Conservation (phyloP, 345 rosid genomes). For the Citrus medica region DNA sequence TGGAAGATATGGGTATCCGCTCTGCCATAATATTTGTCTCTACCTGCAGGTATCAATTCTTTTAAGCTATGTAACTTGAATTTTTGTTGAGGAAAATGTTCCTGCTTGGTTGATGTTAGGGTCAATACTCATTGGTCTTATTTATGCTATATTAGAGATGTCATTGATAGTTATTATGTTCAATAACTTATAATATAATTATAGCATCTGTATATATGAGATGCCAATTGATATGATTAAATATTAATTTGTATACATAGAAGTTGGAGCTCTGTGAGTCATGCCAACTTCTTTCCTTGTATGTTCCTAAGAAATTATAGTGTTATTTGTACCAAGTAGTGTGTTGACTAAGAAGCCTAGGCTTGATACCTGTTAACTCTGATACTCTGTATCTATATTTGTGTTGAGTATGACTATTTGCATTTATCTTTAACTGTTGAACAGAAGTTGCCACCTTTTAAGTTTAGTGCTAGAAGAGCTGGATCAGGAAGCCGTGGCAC, state of each 20-base stretch:
- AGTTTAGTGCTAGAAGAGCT: constrained; percentile 85
- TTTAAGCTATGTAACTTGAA: neutral
- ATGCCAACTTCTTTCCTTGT: neutral
- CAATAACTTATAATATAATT: neutral
- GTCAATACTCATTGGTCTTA: neutral
- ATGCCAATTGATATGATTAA: neutral
- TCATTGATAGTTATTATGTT: neutral
- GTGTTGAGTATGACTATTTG: neutral
- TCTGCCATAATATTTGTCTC: constrained; percentile 94
- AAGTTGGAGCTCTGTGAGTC: neutral
- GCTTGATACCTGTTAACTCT: neutral
- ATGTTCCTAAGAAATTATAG: neutral
- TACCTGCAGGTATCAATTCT: constrained; percentile 71
- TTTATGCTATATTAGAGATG: neutral
- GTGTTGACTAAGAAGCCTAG: neutral
- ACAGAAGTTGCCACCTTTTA: constrained; percentile 73
- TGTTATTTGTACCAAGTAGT: neutral
- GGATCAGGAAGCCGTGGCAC: constrained; percentile 64
- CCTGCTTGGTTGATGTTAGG: neutral
- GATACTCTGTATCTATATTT: neutral
- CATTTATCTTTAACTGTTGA: constrained; percentile 15
- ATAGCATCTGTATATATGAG: neutral
- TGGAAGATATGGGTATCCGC: constrained; percentile 83
- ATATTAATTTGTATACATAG: neutral
- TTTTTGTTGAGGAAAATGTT: neutral